phyloP scores from a whole-genome alignment of 306 rosid genomes.

The Rosa persica region DNA sequence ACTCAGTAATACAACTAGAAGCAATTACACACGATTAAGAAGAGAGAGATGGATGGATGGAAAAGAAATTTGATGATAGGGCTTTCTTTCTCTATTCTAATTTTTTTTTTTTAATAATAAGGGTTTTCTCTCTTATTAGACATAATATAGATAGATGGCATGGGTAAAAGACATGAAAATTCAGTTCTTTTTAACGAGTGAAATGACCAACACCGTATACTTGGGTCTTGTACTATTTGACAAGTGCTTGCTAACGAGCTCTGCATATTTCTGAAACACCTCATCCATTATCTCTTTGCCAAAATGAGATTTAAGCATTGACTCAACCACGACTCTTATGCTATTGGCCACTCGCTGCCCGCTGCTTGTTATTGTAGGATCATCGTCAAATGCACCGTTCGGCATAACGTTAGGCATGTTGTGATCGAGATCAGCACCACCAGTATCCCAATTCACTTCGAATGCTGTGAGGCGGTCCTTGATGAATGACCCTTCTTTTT shows the following conservation, averaged over 20 bases:
- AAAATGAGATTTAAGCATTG: slow-evolving; percentile 61
- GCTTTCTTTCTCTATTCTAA: too few species aligned
- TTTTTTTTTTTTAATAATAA: too few species aligned
- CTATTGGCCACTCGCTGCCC: slow-evolving; percentile 47
- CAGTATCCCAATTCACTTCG: slow-evolving; percentile 55
- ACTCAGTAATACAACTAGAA: too few species aligned
- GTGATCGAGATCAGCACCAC: background rate
- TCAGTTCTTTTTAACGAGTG: slow-evolving; percentile 37
- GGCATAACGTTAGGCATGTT: background rate
- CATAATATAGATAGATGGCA: too few species aligned
- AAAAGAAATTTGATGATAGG: too few species aligned
- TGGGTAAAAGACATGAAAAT: too few species aligned
- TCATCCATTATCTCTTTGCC: slow-evolving; percentile 52
- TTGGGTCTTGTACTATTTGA: slow-evolving; percentile 33
- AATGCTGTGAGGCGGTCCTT: slow-evolving; percentile 34
- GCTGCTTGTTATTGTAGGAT: background rate
- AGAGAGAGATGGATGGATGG: too few species aligned
- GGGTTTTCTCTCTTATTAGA: too few species aligned
- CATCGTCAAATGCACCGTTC: background rate
- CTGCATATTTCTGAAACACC: slow-evolving; percentile 33
- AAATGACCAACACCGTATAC: slow-evolving; percentile 51
- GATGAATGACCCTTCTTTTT: slow-evolving; percentile 66
- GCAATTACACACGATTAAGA: too few species aligned
- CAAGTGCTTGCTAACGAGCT: slow-evolving; percentile 41
- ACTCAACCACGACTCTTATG: slow-evolving; percentile 63